These are phyloP conservation scores for Colletotrichum brevisporum DNA, from an alignment of 2,329 filamentous ascomycete genomes.

Conservation along the genomic window DNA sequence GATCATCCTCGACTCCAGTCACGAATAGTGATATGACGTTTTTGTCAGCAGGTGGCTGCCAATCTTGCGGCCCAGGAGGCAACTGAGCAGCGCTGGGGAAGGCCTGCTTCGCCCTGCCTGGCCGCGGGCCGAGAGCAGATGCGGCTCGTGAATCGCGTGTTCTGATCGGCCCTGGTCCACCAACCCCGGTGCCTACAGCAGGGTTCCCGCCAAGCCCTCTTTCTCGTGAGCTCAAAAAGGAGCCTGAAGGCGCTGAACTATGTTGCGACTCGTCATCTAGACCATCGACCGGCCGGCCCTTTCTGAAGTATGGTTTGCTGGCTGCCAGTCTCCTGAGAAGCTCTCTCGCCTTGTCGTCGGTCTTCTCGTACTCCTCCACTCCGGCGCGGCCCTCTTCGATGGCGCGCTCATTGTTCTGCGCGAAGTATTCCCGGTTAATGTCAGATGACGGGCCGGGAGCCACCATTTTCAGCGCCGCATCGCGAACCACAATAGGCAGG, in stretches of 20 bases:
- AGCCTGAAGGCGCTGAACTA: conserved; percentile 48
- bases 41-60: conserved; percentile 83
- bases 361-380: conserved; percentile 94
- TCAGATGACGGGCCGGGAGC: conserved; percentile 92
- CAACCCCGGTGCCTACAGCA: conserved; percentile 68
- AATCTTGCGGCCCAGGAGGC: conserved; percentile 87
- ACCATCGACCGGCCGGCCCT: conserved; percentile 82
- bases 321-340: conserved; percentile 86
- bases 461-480: conserved; percentile 98
- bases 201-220: conserved; percentile 56
- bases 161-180: conserved; percentile 82
- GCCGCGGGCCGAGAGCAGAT: conserved; percentile 62
- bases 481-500: conserved; percentile 92
- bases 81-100: conserved; percentile 81
- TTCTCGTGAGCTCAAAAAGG: conserved; percentile 40
- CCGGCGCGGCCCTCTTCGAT: conserved; percentile 92
- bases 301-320: conserved; percentile 96
- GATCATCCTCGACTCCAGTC: conserved; percentile 94
- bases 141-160: conserved; percentile 76
- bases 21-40: conserved; percentile 95
- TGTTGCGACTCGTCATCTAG: conserved; percentile 46
- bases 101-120: conserved; percentile 65
- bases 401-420: conserved; percentile 95
- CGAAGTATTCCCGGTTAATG: conserved; percentile 97
- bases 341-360: conserved; percentile 95